Evolutionary conservation across 108 stramenopile species (phyloP).

Genomic region (Skeletonema potamos): DNA sequence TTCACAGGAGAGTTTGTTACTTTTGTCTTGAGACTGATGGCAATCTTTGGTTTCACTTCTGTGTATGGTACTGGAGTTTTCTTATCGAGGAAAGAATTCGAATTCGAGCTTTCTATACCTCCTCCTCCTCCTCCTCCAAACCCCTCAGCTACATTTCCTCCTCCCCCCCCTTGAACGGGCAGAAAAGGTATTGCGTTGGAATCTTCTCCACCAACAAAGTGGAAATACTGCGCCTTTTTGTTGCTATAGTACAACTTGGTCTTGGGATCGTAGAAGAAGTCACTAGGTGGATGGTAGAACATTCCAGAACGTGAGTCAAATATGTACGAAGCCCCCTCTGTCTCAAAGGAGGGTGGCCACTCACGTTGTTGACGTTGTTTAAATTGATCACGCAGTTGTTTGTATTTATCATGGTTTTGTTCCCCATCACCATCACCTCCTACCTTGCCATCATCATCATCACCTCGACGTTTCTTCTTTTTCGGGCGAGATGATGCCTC

Average conservation of each 20-base stretch:
- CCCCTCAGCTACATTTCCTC: constrained; percentile 18
- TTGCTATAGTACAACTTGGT: constrained; percentile 78
- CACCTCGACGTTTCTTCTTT: neutral
- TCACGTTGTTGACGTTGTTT: constrained; percentile 18
- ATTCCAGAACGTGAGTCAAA: constrained; percentile 78
- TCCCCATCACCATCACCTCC: neutral
- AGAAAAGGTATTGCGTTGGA: constrained; percentile 2
- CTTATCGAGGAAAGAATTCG: neutral
- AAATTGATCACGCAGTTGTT: constrained; percentile 6
- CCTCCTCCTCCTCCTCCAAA: neutral
- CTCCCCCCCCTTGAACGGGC: neutral
- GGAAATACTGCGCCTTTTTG: constrained; percentile 60
- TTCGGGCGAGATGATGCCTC: neutral
- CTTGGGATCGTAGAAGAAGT: constrained; percentile 88
- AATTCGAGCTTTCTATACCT: neutral
- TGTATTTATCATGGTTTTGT: constrained; percentile 5
- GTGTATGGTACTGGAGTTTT: constrained; percentile 9
- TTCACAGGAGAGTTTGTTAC: neutral
- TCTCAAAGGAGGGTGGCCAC: constrained; percentile 82
- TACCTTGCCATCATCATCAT: constrained; percentile 6
- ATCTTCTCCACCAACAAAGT: constrained; percentile 36
- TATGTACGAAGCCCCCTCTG: constrained; percentile 61
- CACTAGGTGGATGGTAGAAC: constrained; percentile 75
- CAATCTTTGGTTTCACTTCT: constrained; percentile 37
- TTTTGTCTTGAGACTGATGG: constrained; percentile 45